Evolutionary conservation across 805 yeast species (phyloP).

Genomic region (Wickerhamiella domercqiae): DNA sequence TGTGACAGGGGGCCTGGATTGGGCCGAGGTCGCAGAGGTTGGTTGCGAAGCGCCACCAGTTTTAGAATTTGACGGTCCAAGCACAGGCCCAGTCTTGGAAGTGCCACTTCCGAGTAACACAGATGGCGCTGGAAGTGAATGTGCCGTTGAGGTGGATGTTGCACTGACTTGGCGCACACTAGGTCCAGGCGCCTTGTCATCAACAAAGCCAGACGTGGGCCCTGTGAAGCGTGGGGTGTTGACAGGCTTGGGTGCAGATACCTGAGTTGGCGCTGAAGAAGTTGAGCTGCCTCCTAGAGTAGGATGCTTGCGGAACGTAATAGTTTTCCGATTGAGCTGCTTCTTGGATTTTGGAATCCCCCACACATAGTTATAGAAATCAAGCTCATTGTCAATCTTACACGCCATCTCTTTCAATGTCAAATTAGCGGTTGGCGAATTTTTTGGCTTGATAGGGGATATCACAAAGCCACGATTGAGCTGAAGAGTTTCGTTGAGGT

Average conservation of each 20-base stretch:
- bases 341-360: conserved; percentile 18
- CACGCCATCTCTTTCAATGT: conserved; percentile 69
- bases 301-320: conserved; percentile 23
- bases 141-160: conserved; percentile 4
- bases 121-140: conserved; percentile 12
- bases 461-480: conserved; percentile 76
- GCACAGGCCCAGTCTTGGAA: conserved; percentile 20
- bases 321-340: conserved; percentile 22
- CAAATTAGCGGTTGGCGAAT: conserved; percentile 27
- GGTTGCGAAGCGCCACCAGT: too few relatives aligned
- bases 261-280: background rate
- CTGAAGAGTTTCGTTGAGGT: conserved; percentile 68
- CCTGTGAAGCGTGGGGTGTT: background rate
- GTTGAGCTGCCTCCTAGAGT: conserved; percentile 12
- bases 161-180: conserved; percentile 10
- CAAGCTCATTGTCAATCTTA: conserved; percentile 69
- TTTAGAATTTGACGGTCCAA: conserved; percentile 6
- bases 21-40: background rate
- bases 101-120: conserved; percentile 15
- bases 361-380: conserved; percentile 54
- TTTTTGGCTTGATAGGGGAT: conserved; percentile 47
- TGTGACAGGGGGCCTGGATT: background rate
- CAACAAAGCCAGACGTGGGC: background rate
- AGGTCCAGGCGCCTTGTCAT: background rate
- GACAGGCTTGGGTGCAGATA: background rate